These are phyloP conservation scores for Pichia sp. DNA, from an alignment of 1,139 yeast species.

Conservation along the genomic window DNA sequence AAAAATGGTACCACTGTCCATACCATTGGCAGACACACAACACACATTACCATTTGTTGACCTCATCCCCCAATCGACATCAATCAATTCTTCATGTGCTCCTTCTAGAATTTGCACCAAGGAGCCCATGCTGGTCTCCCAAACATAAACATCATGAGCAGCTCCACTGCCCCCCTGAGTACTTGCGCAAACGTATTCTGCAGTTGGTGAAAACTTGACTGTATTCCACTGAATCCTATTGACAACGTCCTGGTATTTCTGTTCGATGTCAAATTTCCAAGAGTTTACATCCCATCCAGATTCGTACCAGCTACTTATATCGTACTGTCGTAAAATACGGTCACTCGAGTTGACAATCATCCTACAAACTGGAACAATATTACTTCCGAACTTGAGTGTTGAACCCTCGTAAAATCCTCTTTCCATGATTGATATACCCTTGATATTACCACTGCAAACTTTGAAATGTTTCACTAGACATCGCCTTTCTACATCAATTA, in stretches of 20 bases:
- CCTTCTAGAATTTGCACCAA: slow-evolving; percentile 87
- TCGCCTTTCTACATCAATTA: slow-evolving; percentile 36
- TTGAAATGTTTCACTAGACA: slow-evolving; percentile 47
- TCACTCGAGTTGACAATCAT: slow-evolving; percentile 80
- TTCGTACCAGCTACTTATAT: slow-evolving; percentile 30
- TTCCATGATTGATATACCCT: slow-evolving; percentile 60
- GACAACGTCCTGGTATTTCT: slow-evolving; percentile 86
- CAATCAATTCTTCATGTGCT: slow-evolving; percentile 80
- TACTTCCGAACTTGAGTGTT: slow-evolving; percentile 41
- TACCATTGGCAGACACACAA: slow-evolving; percentile 79
- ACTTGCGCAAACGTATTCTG: slow-evolving; percentile 83
- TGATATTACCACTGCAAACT: slow-evolving; percentile 66
- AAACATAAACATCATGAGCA: slow-evolving; percentile 81
- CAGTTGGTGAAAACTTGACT: slow-evolving; percentile 68
- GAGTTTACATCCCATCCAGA: slow-evolving; percentile 25
- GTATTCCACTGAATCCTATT: slow-evolving; percentile 88
- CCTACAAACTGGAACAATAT: slow-evolving; percentile 25
- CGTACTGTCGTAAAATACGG: slow-evolving; percentile 69
- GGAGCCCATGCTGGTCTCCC: slow-evolving; percentile 91
- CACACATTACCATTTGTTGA: slow-evolving; percentile 40
- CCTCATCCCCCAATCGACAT: slow-evolving; percentile 79
- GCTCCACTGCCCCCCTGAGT: slow-evolving; percentile 85
- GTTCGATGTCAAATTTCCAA: slow-evolving; percentile 67
- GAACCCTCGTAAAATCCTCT: slow-evolving; percentile 28
- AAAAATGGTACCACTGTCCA: slow-evolving; percentile 79